A percentile compares a stretch with the other conserved stretches of the same genome.
phyloP scores from a whole-genome alignment of 306 rosid species.

The Potentilla sterilis region DNA sequence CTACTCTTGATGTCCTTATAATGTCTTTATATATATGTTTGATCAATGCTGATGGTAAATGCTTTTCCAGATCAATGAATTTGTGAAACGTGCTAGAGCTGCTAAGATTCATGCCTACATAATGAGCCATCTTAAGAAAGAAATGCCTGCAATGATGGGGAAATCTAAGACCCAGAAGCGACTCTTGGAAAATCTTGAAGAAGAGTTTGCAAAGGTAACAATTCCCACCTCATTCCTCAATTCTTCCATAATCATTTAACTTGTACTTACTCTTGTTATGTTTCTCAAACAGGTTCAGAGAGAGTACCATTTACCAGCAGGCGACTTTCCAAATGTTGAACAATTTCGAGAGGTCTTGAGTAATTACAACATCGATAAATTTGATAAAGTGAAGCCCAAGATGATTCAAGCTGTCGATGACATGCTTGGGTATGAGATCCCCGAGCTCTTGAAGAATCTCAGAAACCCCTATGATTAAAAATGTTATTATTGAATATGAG shows the following conservation, averaged over 20 bases:
- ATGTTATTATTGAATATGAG: not conserved
- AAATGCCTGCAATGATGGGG: constrained; percentile 56
- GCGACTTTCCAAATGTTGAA: constrained; percentile 49
- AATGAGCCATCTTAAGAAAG: constrained; percentile 52
- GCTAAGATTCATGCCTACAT: constrained; percentile 51
- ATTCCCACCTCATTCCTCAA: not conserved
- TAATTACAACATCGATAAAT: constrained; percentile 42
- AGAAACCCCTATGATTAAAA: constrained; percentile 44
- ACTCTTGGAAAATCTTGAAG: constrained; percentile 50
- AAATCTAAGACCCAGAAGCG: constrained; percentile 47
- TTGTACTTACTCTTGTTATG: not conserved
- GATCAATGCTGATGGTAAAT: not conserved
- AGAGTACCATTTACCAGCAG: constrained; percentile 46
- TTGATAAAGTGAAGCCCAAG: constrained; percentile 50
- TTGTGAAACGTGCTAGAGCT: constrained; percentile 52
- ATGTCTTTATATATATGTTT: not conserved
- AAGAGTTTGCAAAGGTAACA: constrained; percentile 45
- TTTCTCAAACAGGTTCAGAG: constrained; percentile 37
- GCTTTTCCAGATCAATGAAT: constrained; percentile 43
- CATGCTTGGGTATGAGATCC: constrained; percentile 52
- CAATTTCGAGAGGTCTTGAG: constrained; percentile 41
- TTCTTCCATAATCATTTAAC: not conserved
- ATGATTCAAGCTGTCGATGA: constrained; percentile 54
- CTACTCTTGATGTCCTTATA: not conserved
- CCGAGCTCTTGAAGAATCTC: constrained; percentile 45